These are phyloP conservation scores for Hordeum vulgare DNA, from an alignment of 176 grass and related monocot species.

Conservation along the genomic window DNA sequence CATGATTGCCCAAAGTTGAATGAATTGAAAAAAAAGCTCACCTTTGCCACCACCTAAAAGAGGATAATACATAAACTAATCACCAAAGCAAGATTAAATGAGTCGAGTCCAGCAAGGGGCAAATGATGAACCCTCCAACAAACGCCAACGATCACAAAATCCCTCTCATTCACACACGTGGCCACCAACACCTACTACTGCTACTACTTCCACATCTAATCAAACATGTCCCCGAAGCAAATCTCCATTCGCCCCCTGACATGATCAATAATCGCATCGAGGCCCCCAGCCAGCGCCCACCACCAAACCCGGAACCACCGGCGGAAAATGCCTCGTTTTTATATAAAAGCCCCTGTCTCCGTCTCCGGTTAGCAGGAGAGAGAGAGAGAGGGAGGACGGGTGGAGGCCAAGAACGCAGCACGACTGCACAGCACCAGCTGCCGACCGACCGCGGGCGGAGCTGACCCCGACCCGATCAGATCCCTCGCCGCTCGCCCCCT, in stretches of 20 bases:
- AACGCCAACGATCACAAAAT: background rate
- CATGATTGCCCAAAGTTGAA: background rate
- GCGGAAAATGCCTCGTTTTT: conserved; percentile 4
- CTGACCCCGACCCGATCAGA: conserved; percentile 15
- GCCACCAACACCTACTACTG: background rate
- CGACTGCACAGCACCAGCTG: background rate
- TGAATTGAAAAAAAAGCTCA: background rate
- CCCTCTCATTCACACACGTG: conserved; percentile 9
- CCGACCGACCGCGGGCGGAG: background rate
- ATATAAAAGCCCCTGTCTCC: conserved; percentile 34
- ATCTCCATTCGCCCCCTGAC: background rate
- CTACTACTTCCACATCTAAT: background rate
- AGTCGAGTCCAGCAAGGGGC: background rate
- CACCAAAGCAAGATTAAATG: background rate
- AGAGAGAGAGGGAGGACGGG: background rate
- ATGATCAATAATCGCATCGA: background rate
- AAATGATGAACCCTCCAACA: background rate
- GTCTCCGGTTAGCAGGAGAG: conserved; percentile 26
- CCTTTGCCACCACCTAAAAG: background rate
- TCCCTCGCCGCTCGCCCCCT: background rate
- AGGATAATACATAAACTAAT: background rate
- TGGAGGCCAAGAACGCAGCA: conserved; percentile 7
- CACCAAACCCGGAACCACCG: conserved; percentile 33
- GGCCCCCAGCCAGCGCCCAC: background rate
- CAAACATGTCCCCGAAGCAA: background rate